Evolutionary conservation across 2,329 filamentous ascomycete species (phyloP).

Genomic region (Dactylonectria macrodidyma): DNA sequence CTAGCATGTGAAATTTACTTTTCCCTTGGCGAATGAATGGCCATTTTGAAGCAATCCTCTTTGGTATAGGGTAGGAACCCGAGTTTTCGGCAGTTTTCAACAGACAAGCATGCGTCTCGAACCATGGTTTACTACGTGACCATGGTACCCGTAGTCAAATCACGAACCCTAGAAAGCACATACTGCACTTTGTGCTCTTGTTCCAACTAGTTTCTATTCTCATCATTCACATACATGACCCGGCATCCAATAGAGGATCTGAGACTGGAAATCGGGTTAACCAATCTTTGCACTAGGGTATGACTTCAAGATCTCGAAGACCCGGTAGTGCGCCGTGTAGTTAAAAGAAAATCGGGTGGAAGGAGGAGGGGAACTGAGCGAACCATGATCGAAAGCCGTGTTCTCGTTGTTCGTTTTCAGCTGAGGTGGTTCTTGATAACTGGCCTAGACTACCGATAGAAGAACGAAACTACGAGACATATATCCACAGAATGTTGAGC

Average conservation of each 20-base stretch:
- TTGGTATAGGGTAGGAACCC: no score
- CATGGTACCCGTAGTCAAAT: background rate
- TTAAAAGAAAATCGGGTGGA: background rate
- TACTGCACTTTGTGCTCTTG: no score
- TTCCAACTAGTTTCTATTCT: background rate
- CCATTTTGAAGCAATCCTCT: no score
- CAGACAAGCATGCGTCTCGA: background rate
- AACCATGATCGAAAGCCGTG: constrained; percentile 2
- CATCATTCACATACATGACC: background rate
- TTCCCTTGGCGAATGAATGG: no score
- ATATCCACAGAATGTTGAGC: background rate
- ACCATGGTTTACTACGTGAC: no score
- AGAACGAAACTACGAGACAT: background rate
- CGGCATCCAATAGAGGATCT: background rate
- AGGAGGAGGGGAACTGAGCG: background rate
- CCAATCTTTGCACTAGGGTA: background rate
- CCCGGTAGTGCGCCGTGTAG: background rate
- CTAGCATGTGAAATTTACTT: no score
- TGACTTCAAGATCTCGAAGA: background rate
- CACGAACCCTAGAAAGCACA: no score
- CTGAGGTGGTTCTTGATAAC: background rate
- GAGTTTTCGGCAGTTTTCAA: no score
- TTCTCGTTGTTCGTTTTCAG: constrained; percentile 2
- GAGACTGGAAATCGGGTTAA: background rate
- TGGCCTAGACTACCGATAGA: background rate